Evolutionary conservation across 345 rosid species (phyloP).

Genomic region (Linum trigynum): DNA sequence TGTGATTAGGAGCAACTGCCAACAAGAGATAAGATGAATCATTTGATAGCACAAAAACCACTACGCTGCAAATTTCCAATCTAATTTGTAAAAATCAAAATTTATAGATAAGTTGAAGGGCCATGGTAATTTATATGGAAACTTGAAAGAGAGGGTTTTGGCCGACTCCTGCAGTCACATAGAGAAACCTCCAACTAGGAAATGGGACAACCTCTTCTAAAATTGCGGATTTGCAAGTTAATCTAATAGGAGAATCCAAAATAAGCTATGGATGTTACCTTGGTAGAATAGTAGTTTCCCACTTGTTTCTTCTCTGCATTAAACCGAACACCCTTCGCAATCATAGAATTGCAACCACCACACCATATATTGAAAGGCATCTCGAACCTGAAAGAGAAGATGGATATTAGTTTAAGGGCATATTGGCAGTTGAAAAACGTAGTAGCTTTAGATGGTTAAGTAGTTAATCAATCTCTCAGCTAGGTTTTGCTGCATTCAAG

Average conservation of each 20-base stretch:
- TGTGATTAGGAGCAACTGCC: conserved; percentile 2
- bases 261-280: conserved; percentile 33
- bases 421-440: too few species aligned
- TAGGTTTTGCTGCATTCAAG: not conserved
- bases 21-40: not conserved
- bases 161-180: too few species aligned
- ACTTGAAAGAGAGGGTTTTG: not conserved
- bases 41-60: not conserved
- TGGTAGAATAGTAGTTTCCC: conserved; percentile 93
- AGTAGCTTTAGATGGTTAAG: too few species aligned
- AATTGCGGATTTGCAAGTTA: too few species aligned
- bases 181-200: not conserved
- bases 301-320: conserved; percentile 98
- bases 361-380: conserved; percentile 97
- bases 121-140: not conserved
- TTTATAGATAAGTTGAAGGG: not conserved
- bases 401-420: not conserved
- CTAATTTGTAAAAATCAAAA: not conserved
- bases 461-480: not conserved
- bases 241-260: not conserved
- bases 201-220: not conserved
- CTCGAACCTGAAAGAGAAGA: conserved; percentile 59
- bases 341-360: conserved; percentile 94
- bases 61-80: not conserved
- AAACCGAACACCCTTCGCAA: conserved; percentile 94